Evolutionary conservation across 768 basidiomycete genomes (phyloP).

Genomic region (Tulasnella sp.): DNA sequence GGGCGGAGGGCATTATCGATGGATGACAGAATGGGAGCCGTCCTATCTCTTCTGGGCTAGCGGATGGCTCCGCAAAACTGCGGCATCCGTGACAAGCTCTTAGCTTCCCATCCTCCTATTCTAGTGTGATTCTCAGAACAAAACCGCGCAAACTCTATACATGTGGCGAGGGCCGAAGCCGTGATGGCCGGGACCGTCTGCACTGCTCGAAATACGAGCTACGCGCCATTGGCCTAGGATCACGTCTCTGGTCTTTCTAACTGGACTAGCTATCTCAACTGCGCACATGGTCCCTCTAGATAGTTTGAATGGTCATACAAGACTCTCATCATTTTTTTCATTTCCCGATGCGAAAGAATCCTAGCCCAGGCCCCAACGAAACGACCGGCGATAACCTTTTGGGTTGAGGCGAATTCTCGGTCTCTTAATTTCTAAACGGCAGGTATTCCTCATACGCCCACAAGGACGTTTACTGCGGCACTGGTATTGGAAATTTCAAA

Average conservation of each 20-base stretch:
- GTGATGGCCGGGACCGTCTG: background rate
- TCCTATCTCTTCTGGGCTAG: background rate
- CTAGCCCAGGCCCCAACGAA: background rate
- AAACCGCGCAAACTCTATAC: background rate
- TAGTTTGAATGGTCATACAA: background rate
- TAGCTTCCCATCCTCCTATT: background rate
- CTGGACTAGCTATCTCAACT: background rate
- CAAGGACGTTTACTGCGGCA: background rate
- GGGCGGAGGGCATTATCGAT: background rate
- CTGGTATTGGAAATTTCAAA: background rate
- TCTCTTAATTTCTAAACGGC: background rate
- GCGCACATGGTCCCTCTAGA: background rate
- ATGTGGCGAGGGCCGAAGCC: background rate
- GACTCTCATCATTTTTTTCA: background rate
- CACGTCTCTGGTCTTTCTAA: background rate
- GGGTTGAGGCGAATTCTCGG: constrained; percentile 1
- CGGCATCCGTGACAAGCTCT: background rate
- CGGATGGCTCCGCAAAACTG: background rate
- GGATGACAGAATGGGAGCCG: background rate
- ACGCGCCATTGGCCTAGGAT: background rate
- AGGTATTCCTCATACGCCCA: background rate
- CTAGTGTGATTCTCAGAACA: background rate
- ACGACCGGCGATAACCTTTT: background rate
- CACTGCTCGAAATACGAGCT: background rate
- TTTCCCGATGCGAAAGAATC: background rate